phyloP scores from a whole-genome alignment of 176 grass and related monocot species.

The Musa itinerans region DNA sequence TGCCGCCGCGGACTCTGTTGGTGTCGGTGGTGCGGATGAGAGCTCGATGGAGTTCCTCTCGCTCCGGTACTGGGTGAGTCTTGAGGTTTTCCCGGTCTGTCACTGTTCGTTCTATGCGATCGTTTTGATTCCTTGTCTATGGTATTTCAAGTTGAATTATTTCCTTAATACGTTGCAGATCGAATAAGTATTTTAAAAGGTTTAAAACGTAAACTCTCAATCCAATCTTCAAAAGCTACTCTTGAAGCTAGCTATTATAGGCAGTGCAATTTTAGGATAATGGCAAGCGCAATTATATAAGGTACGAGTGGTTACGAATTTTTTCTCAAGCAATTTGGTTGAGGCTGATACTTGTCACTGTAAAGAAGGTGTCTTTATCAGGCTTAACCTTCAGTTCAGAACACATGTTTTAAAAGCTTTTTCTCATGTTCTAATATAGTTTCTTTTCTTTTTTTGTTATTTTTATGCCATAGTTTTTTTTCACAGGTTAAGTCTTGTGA shows the following conservation, averaged over 20 bases:
- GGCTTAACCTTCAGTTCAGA: neutral
- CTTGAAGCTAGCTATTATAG: neutral
- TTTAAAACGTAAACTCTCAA: neutral
- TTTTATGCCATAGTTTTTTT: neutral
- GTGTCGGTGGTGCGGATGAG: slow-evolving; percentile 19
- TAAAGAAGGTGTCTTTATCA: neutral
- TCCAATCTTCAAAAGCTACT: neutral
- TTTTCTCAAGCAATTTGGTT: too few relatives aligned
- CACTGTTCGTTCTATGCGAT: neutral
- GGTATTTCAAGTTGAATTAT: too few relatives aligned
- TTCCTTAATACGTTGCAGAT: neutral
- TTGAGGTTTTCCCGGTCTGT: neutral
- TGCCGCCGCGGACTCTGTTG: neutral
- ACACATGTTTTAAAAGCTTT: neutral
- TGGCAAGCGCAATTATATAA: too few relatives aligned
- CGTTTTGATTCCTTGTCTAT: neutral
- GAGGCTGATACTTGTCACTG: neutral
- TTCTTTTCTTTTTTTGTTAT: too few relatives aligned
- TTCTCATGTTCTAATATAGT: neutral
- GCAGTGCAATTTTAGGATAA: neutral
- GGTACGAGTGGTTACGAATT: too few relatives aligned
- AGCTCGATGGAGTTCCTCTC: slow-evolving; percentile 58
- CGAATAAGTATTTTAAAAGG: neutral
- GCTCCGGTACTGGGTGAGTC: slow-evolving; percentile 56
- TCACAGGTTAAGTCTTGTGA: neutral